Evolutionary conservation across 768 basidiomycete species (phyloP).

Genomic region (Suillus alpinus): DNA sequence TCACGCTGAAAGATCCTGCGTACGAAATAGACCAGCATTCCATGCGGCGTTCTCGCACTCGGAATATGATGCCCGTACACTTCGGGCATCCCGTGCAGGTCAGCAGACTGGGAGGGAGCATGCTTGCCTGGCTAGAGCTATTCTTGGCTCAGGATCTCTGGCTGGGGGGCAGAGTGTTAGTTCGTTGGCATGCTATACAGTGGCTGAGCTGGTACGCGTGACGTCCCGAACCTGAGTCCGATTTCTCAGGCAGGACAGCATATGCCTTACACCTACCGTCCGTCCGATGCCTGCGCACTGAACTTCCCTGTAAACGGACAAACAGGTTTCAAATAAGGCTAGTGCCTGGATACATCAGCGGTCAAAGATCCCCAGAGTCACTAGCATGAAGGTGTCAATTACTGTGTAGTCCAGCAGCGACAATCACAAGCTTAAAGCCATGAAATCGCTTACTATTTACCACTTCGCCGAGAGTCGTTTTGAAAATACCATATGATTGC

Average conservation of each 20-base stretch:
- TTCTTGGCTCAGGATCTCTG: constrained; percentile 7
- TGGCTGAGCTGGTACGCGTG: neutral
- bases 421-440: neutral
- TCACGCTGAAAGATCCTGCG: neutral
- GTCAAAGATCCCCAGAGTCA: neutral
- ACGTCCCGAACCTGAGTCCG: neutral
- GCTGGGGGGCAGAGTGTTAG: neutral
- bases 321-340: neutral
- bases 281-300: neutral
- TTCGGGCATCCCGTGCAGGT: neutral
- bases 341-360: neutral
- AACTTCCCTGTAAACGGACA: neutral
- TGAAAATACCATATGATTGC: neutral
- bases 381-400: neutral
- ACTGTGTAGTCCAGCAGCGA: neutral
- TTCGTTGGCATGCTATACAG: neutral
- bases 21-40: neutral
- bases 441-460: neutral
- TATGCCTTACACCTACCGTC: neutral
- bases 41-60: constrained; percentile 3
- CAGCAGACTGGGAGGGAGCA: constrained; percentile 8
- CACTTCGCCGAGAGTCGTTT: neutral
- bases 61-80: neutral
- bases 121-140: neutral
- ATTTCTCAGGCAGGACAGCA: constrained; percentile 1